Conservation (phyloP, 2,329 filamentous ascomycete species). For the Colletotrichum aenigma region DNA sequence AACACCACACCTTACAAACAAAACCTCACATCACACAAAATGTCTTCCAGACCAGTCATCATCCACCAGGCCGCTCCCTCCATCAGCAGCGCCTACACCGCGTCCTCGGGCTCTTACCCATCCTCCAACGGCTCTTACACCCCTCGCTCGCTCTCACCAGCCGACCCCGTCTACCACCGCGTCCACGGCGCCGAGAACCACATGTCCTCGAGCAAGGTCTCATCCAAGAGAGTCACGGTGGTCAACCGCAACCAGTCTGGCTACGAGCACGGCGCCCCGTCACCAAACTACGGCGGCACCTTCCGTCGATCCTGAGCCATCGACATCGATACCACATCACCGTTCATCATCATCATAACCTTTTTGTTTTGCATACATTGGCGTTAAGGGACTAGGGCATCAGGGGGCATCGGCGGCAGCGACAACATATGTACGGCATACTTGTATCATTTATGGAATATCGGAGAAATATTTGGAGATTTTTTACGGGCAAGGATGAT, state of each 20-base stretch:
- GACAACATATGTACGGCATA: neutral
- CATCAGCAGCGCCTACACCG: slow-evolving; percentile 29
- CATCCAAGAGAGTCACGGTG: slow-evolving; percentile 33
- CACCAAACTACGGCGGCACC: slow-evolving; percentile 28
- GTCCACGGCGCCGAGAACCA: slow-evolving; percentile 35
- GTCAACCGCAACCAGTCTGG: slow-evolving; percentile 34
- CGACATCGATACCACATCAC: neutral
- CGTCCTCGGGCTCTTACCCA: slow-evolving; percentile 23
- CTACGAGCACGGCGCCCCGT: slow-evolving; percentile 34
- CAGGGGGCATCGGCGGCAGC: neutral
- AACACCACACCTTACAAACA: neutral
- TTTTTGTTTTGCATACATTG: neutral
- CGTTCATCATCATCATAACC: neutral
- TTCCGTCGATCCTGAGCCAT: neutral
- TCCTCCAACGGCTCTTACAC: slow-evolving; percentile 7
- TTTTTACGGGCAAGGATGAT: neutral
- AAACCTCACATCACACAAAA: neutral
- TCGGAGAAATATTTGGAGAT: neutral
- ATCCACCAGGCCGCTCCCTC: slow-evolving; percentile 37
- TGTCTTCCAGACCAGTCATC: slow-evolving; percentile 27
- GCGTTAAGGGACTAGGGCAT: neutral
- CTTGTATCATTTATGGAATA: neutral
- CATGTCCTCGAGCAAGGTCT: slow-evolving; percentile 28
- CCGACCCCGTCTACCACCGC: slow-evolving; percentile 26
- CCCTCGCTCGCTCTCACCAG: slow-evolving; percentile 4